These are phyloP conservation scores for Sporisorium graminicola DNA, from an alignment of 1,284 basidiomycete genomes.

Conservation along the genomic window DNA sequence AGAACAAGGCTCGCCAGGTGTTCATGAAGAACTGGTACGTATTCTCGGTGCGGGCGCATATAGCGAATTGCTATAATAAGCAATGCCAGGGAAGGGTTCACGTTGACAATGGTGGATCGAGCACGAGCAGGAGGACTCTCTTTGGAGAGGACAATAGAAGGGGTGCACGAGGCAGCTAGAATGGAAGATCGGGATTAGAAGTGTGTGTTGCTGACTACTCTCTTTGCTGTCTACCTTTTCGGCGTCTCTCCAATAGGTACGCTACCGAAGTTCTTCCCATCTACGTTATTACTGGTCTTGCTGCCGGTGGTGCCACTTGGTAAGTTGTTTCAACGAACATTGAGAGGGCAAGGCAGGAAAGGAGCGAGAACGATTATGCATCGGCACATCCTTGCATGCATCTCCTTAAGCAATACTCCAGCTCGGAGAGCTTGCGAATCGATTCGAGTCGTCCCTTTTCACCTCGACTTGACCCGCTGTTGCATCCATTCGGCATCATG, in stretches of 20 bases:
- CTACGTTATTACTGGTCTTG: conserved; percentile 61
- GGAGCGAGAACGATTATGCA: background rate
- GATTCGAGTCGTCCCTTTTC: background rate
- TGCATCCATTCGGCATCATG: no score
- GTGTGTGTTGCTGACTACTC: background rate
- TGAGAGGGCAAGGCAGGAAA: background rate
- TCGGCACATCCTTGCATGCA: background rate
- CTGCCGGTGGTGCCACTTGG: conserved; percentile 63
- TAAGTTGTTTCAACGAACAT: conserved; percentile 14
- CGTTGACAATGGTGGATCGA: background rate
- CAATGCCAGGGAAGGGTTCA: background rate
- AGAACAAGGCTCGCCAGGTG: conserved; percentile 56
- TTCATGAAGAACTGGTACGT: conserved; percentile 65
- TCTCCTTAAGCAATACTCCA: no score
- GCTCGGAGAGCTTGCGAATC: background rate
- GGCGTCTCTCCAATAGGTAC: conserved; percentile 29
- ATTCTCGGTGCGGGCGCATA: background rate
- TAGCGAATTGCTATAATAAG: no score
- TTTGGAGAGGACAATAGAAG: background rate
- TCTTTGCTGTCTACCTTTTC: background rate
- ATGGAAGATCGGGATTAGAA: background rate
- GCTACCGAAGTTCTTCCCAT: conserved; percentile 62
- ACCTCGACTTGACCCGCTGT: background rate
- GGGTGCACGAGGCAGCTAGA: background rate
- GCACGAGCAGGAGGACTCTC: background rate